Percentiles rank a stretch among this genome's conserved stretches.
Conservation (phyloP, 179 eudicot species). For the Silene coronaria region DNA sequence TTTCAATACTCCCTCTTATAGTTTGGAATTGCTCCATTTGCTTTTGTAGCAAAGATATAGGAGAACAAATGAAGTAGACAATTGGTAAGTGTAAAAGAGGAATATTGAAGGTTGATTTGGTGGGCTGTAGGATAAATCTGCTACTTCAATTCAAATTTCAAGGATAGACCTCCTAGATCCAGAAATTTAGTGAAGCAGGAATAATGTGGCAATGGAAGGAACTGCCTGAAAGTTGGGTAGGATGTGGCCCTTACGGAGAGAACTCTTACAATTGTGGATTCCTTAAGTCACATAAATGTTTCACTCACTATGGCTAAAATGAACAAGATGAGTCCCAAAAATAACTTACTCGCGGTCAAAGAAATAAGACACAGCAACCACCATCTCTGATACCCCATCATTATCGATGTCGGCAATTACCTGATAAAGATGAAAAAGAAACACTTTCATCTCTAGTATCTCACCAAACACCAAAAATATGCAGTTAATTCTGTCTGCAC, state of each 20-base stretch:
- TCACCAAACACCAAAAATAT: background rate
- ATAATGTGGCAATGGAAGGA: background rate
- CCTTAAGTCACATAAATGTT: background rate
- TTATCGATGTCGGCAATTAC: slow-evolving; percentile 95
- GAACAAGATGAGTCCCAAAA: background rate
- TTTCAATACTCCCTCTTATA: background rate
- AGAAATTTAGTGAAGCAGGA: background rate
- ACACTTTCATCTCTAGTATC: slow-evolving; percentile 13
- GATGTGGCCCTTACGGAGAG: background rate
- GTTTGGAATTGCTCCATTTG: background rate
- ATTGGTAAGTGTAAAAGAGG: background rate
- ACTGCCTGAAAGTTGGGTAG: background rate
- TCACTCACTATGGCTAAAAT: background rate
- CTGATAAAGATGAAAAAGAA: slow-evolving; percentile 31
- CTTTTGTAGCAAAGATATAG: background rate
- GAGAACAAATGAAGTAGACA: background rate
- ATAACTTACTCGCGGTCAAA: slow-evolving; percentile 94
- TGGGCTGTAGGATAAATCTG: background rate
- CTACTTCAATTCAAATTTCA: background rate
- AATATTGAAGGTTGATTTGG: background rate
- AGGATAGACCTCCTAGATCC: background rate
- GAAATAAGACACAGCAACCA: slow-evolving; percentile 98
- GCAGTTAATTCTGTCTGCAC: background rate
- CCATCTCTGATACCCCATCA: slow-evolving; percentile 94
- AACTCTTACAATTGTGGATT: background rate